phyloP scores from a whole-genome alignment of 495 filamentous ascomycete species.

The Hypomontagnella monticulosa region DNA sequence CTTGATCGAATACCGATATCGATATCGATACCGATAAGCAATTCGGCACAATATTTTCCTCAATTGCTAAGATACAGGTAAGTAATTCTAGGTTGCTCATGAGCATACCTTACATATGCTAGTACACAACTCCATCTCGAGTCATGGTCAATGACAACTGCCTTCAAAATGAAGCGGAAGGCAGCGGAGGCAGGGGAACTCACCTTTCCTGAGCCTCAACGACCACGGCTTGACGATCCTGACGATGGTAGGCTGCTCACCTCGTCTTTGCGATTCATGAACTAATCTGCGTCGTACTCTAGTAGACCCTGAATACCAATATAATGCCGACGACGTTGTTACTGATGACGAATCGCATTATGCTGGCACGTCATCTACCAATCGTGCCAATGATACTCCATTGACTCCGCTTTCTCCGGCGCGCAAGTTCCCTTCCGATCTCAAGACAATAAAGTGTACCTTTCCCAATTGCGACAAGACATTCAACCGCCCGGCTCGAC shows the following conservation, averaged over 20 bases:
- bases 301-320: constrained; percentile 26
- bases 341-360: constrained; percentile 58
- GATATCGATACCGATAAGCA: constrained; percentile 8
- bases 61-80: constrained; percentile 10
- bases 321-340: constrained; percentile 24
- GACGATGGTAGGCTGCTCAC: constrained; percentile 3
- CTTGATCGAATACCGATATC: background rate
- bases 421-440: constrained; percentile 71
- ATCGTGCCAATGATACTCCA: constrained; percentile 35
- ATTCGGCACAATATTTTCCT: constrained; percentile 21
- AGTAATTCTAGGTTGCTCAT: too few species aligned
- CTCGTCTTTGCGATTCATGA: background rate
- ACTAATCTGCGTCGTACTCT: constrained; percentile 16
- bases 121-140: too few species aligned
- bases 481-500: constrained; percentile 86
- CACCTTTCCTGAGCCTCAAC: constrained; percentile 16
- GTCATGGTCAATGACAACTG: constrained; percentile 2
- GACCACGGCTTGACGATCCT: constrained; percentile 5
- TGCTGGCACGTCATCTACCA: constrained; percentile 37
- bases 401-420: constrained; percentile 63
- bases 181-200: constrained; percentile 20
- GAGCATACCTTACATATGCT: too few species aligned
- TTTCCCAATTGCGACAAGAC: constrained; percentile 76
- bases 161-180: constrained; percentile 45
- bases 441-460: constrained; percentile 77